Evolutionary conservation across 2,329 filamentous ascomycete genomes (phyloP).

Genomic region (Ploettnerulaceae sp.): DNA sequence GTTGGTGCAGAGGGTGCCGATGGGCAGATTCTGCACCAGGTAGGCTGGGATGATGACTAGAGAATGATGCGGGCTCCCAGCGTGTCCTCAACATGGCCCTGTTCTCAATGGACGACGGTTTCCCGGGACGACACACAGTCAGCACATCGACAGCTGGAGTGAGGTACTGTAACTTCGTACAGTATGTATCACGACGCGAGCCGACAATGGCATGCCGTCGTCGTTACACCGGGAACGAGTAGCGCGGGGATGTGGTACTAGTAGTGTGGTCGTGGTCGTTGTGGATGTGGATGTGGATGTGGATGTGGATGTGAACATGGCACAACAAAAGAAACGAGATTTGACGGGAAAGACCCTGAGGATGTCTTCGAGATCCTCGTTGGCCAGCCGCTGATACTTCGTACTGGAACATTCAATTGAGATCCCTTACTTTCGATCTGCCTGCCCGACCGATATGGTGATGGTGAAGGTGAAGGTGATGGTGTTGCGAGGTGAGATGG

Average conservation of each 20-base stretch:
- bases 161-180: no score
- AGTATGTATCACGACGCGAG: neutral
- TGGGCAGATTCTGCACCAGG: no score
- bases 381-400: conserved; percentile 2
- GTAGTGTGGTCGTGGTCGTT: no score
- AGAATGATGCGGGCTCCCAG: conserved; percentile 1
- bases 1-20: conserved; percentile 4
- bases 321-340: conserved; percentile 8
- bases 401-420: conserved; percentile 5
- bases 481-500: no score
- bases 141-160: no score
- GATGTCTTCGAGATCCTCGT: conserved; percentile 1
- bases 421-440: neutral
- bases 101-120: neutral
- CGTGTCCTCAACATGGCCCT: no score
- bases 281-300: no score
- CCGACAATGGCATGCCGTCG: neutral
- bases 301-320: neutral
- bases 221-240: conserved; percentile 5
- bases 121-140: no score
- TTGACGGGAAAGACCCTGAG: conserved; percentile 5
- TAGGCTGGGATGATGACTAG: conserved; percentile 1
- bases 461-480: no score
- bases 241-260: no score
- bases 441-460: no score